Conservation (phyloP, 2,329 filamentous ascomycete genomes). For the Cytospora piceicola region DNA sequence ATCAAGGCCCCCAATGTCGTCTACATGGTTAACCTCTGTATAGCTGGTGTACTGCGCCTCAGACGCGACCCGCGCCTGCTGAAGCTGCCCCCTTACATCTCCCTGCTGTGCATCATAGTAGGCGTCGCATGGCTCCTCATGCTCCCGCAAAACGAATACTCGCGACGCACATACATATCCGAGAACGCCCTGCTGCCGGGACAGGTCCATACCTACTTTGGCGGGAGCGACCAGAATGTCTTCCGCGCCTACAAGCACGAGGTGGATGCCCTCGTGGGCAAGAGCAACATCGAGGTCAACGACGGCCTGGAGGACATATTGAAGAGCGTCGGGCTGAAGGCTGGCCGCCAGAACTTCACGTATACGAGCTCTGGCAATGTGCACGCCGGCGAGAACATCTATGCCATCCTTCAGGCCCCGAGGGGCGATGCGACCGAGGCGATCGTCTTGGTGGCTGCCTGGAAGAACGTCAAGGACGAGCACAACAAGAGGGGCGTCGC, state of each 20-base stretch:
- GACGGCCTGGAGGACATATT: slow-evolving; percentile 77
- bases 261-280: slow-evolving; percentile 63
- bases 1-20: background rate
- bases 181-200: slow-evolving; percentile 95
- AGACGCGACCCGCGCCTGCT: slow-evolving; percentile 81
- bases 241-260: slow-evolving; percentile 90
- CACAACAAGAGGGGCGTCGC: slow-evolving; percentile 88
- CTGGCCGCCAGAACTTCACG: slow-evolving; percentile 83
- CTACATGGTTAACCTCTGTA: slow-evolving; percentile 2
- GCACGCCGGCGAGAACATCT: slow-evolving; percentile 84
- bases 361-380: slow-evolving; percentile 78
- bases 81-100: slow-evolving; percentile 85
- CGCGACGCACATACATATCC: slow-evolving; percentile 90
- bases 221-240: slow-evolving; percentile 92
- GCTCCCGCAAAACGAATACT: slow-evolving; percentile 88
- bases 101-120: slow-evolving; percentile 79
- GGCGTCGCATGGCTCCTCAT: slow-evolving; percentile 89
- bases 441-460: slow-evolving; percentile 88
- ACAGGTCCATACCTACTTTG: slow-evolving; percentile 97
- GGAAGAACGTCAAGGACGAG: slow-evolving; percentile 78
- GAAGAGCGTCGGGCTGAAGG: slow-evolving; percentile 79
- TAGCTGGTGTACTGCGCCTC: slow-evolving; percentile 68
- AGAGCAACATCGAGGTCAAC: slow-evolving; percentile 55
- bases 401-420: slow-evolving; percentile 90
- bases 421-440: slow-evolving; percentile 96